phyloP scores from a whole-genome alignment of 495 filamentous ascomycete genomes.

The Durotheca rogersii region DNA sequence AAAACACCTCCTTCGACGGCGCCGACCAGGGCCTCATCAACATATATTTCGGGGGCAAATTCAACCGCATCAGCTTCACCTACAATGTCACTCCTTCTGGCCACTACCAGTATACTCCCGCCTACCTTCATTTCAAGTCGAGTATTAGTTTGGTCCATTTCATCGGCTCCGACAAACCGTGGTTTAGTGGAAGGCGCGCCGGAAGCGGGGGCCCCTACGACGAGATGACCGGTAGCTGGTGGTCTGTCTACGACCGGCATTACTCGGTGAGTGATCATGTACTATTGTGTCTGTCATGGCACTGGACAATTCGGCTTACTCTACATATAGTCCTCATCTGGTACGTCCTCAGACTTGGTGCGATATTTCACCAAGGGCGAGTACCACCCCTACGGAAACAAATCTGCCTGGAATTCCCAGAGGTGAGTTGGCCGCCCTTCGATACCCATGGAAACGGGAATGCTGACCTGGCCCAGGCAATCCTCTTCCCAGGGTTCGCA shows the following conservation, averaged over 20 bases:
- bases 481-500: slow-evolving; percentile 71
- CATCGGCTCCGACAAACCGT: slow-evolving; percentile 89
- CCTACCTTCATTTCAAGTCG: slow-evolving; percentile 88
- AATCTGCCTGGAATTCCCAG: slow-evolving; percentile 45
- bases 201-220: slow-evolving; percentile 64
- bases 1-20: slow-evolving; percentile 92
- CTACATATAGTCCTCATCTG: slow-evolving; percentile 15
- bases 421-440: slow-evolving; percentile 31
- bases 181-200: slow-evolving; percentile 67
- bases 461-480: slow-evolving; percentile 52
- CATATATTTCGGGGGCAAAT: slow-evolving; percentile 80
- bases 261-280: slow-evolving; percentile 56
- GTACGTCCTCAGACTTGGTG: slow-evolving; percentile 40
- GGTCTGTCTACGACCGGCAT: slow-evolving; percentile 87
- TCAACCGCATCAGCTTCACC: slow-evolving; percentile 85
- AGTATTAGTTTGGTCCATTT: slow-evolving; percentile 89
- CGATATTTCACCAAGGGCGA: slow-evolving; percentile 56
- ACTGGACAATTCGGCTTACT: slow-evolving; percentile 3
- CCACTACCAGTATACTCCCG: slow-evolving; percentile 92
- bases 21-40: slow-evolving; percentile 97
- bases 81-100: slow-evolving; percentile 96
- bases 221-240: slow-evolving; percentile 82
- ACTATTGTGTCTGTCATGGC: background rate
- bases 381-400: slow-evolving; percentile 47
- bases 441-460: background rate